Base-by-base conservation (phyloP, 176 grass and related monocot species). In the Zea luxurians region DNA sequence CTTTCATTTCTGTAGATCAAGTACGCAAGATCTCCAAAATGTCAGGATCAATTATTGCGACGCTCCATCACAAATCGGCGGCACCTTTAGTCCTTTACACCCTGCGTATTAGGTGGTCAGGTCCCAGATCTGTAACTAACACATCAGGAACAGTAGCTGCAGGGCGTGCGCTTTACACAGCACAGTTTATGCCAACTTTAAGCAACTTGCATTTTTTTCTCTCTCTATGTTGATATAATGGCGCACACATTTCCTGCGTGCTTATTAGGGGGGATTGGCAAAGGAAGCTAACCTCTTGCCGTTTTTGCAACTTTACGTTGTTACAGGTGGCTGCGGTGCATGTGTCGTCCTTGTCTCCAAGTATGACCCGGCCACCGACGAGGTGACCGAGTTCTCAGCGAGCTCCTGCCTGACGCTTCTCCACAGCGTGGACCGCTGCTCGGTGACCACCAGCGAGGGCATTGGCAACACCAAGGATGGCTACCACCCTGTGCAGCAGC, bases 361-460 rank as follows among this genome's bases (percentile, higher is more conserved):
- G 68, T 97, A 91, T 49, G 67, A 91, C 48, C 75, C 82, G 3
- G 38, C 8, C 8, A 87, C 77, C 8, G 83, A 89, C 38, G 81
- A 86, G 82, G 91, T 97, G 20, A 85, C 61, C 5, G 83, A 93
- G 55, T 81, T 80, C 75, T 87, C 83, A 4, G 81, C 83, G n/a
- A 93, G 86, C 75, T 97, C 93, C 46, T 97, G 93, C 81, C 81
- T 97, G 47, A 93, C 91, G 47, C 84, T 93, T 18, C 66, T 97
- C 63, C 74, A 84, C 62, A 87, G 81, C 78, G 46, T 97, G 35
- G 69, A 89, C 75, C 83, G 66, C 49, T 91, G 79, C 70, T 89
- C 91, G 8, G 78, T 97, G 66, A 97, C 86, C 75, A 97, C 93
- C 55, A 86, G 84, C 7, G 93, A 97, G 72, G 93, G 90, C 50